Conservation (phyloP, 1,284 basidiomycete genomes). For the Sporisorium sorghi region DNA sequence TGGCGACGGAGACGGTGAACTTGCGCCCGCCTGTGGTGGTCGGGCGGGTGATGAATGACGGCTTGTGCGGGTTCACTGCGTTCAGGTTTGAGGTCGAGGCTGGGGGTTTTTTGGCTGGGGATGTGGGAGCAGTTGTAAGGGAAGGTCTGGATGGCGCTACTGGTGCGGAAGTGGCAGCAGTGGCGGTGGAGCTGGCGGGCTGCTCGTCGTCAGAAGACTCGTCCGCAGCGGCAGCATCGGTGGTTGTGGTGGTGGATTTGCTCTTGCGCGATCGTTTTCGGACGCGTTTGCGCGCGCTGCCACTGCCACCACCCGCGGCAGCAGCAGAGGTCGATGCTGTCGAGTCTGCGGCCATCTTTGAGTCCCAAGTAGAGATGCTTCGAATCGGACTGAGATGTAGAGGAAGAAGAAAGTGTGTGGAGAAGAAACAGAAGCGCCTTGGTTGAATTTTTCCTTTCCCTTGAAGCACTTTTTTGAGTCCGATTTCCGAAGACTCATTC, state of each 20-base stretch:
- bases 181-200: neutral
- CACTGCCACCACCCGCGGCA: neutral
- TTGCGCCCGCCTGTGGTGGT: slow-evolving; percentile 24
- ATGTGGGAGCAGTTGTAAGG: neutral
- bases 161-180: neutral
- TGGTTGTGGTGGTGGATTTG: slow-evolving; percentile 10
- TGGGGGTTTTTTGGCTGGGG: neutral
- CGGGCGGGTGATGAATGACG: slow-evolving; percentile 40
- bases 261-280: slow-evolving; percentile 23
- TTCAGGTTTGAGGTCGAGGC: neutral
- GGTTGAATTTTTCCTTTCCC: neutral
- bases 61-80: slow-evolving; percentile 53
- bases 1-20: slow-evolving; percentile 64
- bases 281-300: slow-evolving; percentile 22
- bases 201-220: slow-evolving; percentile 19
- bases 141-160: neutral
- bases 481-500: neutral
- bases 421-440: neutral
- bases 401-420: slow-evolving; percentile 1
- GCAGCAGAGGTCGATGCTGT: slow-evolving; percentile 18
- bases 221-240: neutral
- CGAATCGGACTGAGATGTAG: neutral
- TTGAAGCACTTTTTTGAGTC: neutral
- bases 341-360: slow-evolving; percentile 9
- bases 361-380: neutral